Percentiles rank a stretch among this genome's conserved stretches.
Conservation (phyloP, 805 yeast genomes). For the Citeromyces nyonsensis region DNA sequence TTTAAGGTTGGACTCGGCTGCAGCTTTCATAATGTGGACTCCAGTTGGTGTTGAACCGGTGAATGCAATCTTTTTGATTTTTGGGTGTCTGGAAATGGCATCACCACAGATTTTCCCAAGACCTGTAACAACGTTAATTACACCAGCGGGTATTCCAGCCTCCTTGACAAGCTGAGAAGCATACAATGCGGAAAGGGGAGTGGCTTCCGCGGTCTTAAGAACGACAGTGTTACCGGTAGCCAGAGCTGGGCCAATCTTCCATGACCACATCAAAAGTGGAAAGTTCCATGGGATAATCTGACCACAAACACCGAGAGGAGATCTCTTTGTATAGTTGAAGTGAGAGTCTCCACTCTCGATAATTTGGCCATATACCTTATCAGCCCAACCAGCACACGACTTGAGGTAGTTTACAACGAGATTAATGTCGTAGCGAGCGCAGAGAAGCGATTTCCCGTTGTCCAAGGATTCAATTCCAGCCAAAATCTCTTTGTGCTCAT, state of each 20-base stretch:
- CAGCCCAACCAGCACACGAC: conserved; percentile 67
- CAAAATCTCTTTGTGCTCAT: conserved; percentile 28
- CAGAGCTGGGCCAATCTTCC: conserved; percentile 58
- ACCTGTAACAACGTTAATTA: conserved; percentile 46
- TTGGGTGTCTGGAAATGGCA: conserved; percentile 39
- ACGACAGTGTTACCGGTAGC: conserved; percentile 54
- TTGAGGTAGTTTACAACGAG: conserved; percentile 40
- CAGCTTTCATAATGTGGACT: conserved; percentile 62
- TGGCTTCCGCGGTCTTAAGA: conserved; percentile 48
- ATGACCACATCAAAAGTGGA: conserved; percentile 52
- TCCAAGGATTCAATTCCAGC: conserved; percentile 45
- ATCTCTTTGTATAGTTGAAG: conserved; percentile 46
- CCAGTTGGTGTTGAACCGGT: conserved; percentile 66
- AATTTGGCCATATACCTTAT: conserved; percentile 49
- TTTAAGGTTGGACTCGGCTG: conserved; percentile 72
- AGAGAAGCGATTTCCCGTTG: conserved; percentile 37
- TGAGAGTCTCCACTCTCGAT: conserved; percentile 43
- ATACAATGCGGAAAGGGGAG: conserved; percentile 51
- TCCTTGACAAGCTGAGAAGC: conserved; percentile 35
- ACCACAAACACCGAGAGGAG: conserved; percentile 59
- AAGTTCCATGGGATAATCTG: conserved; percentile 65
- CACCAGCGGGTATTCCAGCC: conserved; percentile 54
- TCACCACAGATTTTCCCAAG: conserved; percentile 46
- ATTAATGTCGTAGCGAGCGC: conserved; percentile 42
- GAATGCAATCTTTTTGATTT: conserved; percentile 47